A percentile compares a stretch with the other conserved stretches of the same genome.
Conservation (phyloP, 2,329 filamentous ascomycete species). For the Neofusicoccum sp. region DNA sequence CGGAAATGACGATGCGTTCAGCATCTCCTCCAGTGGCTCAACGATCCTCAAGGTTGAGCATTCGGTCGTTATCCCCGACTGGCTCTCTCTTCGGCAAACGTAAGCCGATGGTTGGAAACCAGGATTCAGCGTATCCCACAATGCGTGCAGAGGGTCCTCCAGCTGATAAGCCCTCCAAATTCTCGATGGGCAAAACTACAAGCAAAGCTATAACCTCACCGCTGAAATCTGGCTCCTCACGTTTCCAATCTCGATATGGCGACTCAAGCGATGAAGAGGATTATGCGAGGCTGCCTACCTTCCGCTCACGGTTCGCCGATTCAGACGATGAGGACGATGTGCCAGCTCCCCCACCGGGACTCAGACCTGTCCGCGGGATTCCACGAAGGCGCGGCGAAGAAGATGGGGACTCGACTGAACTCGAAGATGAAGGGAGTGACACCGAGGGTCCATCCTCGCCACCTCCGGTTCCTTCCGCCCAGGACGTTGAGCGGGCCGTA, state of each 20-base stretch:
- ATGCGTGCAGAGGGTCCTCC: neutral
- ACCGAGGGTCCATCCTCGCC: slow-evolving; percentile 35
- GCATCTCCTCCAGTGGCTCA: slow-evolving; percentile 27
- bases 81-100: slow-evolving; percentile 52
- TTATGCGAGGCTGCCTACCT: slow-evolving; percentile 36
- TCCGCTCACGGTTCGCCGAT: slow-evolving; percentile 53
- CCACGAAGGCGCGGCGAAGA: slow-evolving; percentile 57
- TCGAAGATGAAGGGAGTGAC: slow-evolving; percentile 42
- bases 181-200: neutral
- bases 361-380: slow-evolving; percentile 62
- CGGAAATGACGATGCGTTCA: slow-evolving; percentile 32
- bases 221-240: slow-evolving; percentile 4
- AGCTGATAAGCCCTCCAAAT: neutral
- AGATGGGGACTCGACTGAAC: slow-evolving; percentile 60
- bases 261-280: slow-evolving; percentile 67
- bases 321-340: slow-evolving; percentile 58
- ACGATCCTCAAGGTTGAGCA: slow-evolving; percentile 62
- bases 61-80: slow-evolving; percentile 71
- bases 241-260: slow-evolving; percentile 58
- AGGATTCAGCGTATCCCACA: neutral
- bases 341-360: slow-evolving; percentile 37
- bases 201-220: neutral
- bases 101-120: slow-evolving; percentile 26
- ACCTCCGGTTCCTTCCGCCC: slow-evolving; percentile 49
- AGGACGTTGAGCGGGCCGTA: slow-evolving; percentile 40